Evolutionary conservation across 163 green algal genomes (phyloP), one percentile per base, ranked within the genome.

Genomic region (Scenedesmus sp.): DNA sequence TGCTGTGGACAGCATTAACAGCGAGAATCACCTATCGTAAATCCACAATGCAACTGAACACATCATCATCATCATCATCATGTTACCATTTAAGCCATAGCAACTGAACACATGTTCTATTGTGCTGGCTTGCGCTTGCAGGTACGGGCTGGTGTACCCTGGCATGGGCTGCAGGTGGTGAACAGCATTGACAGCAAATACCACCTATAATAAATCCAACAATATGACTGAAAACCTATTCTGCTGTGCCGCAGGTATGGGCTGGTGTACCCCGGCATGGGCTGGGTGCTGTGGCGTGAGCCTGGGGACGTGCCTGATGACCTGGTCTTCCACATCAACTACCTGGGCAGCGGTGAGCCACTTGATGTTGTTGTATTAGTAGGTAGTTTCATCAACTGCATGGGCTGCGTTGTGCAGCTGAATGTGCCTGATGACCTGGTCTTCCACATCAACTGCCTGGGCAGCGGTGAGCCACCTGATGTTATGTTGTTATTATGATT

Each of bases 271-370:
- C 15, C 73, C 1, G 87, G 87, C 52, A 91, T 86, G 18, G 94
- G 93, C n/a, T 95, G 94, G 88, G 82, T 92, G 64, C 66, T 95
- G 76, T 95, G 91, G 88, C 91, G 91, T 8, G 70, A 70, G 52
- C 70, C 57, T 0, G 52, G 77, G 60, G 86, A 89, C 57, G 74
- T 95, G 81, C 92, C 92, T 1, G 66, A 92, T 0, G 86, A 93
- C 84, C 83, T 95, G 59, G 92, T 95, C 4, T 95, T 95, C 89
- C 90, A 95, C 91, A 73, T 91, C 34, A 93, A 95, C 86, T 95
- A 95, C 87, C 92, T 95, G 81, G 93, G 93, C 54, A 94, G 70
- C 52, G 84, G 84, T 89, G 57, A 56, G 57, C 2, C 26, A 13
- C n/a, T 85, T 16, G 52, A 10, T 10, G 62, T 18, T 73, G 62